phyloP scores from a whole-genome alignment of 345 rosid species.

The Aethionema arabicum region DNA sequence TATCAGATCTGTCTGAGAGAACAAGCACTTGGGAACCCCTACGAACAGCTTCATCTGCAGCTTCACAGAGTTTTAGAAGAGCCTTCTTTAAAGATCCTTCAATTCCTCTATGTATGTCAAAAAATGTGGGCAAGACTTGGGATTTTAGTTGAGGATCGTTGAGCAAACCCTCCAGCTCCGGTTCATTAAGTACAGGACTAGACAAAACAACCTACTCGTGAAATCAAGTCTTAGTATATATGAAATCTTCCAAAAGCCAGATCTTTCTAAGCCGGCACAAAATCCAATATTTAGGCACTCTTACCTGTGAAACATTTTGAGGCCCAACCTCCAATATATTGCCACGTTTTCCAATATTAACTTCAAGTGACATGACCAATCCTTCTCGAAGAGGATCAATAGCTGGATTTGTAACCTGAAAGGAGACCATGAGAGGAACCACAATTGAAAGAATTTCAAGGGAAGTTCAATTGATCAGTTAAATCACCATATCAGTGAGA shows the following conservation, averaged over 20 bases:
- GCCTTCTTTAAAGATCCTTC: constrained; percentile 85
- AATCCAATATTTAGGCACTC: constrained; percentile 22
- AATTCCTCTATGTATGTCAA: constrained; percentile 87
- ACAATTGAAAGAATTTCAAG: constrained; percentile 19
- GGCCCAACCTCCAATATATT: constrained; percentile 94
- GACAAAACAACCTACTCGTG: constrained; percentile 70
- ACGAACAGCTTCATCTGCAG: constrained; percentile 97
- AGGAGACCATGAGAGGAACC: constrained; percentile 23
- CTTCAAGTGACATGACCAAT: constrained; percentile 95
- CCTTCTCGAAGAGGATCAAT: constrained; percentile 99
- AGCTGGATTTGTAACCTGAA: constrained; percentile 96
- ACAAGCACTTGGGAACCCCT: constrained; percentile 93
- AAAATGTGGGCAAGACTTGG: constrained; percentile 65
- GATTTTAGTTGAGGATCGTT: constrained; percentile 70
- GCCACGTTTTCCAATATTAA: constrained; percentile 91
- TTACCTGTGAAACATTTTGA: constrained; percentile 92
- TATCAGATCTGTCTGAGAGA: constrained; percentile 85
- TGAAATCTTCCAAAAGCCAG: constrained; percentile 23
- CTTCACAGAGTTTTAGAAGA: constrained; percentile 78
- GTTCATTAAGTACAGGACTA: constrained; percentile 89
- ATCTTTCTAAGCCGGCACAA: constrained; percentile 9
- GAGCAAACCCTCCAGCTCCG: constrained; percentile 84
- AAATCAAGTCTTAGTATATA: constrained; percentile 17
- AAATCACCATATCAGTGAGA: constrained; percentile 12
- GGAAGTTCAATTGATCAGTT: constrained; percentile 14